Evolutionary conservation across 1,139 yeast species (phyloP).

Genomic region (Kluyveromyces sp.): DNA sequence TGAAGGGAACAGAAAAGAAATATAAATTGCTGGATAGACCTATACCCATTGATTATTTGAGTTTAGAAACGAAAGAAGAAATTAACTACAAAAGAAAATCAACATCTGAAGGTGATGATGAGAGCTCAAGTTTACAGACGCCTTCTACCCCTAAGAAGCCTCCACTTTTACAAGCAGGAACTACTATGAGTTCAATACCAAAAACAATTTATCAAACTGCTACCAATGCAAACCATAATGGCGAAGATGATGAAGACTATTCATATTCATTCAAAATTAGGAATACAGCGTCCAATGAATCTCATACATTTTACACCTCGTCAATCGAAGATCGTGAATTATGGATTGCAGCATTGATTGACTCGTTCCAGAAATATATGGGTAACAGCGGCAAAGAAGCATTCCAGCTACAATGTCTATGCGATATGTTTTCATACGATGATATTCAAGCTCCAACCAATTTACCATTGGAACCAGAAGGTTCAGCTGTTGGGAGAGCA

Average conservation of each 20-base stretch:
- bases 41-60: conserved; percentile 51
- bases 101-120: conserved; percentile 1
- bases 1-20: conserved; percentile 19
- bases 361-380: conserved; percentile 49
- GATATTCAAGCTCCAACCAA: conserved; percentile 44
- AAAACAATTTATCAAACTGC: conserved; percentile 12
- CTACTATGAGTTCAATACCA: conserved; percentile 13
- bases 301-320: conserved; percentile 52
- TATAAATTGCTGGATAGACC: conserved; percentile 50
- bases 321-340: conserved; percentile 45
- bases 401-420: conserved; percentile 44
- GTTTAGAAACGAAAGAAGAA: conserved; percentile 39
- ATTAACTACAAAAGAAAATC: background rate
- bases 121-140: conserved; percentile 15
- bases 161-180: conserved; percentile 16
- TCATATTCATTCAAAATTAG: conserved; percentile 40
- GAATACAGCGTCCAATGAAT: conserved; percentile 42
- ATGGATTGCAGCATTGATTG: conserved; percentile 53
- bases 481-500: conserved; percentile 54
- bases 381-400: conserved; percentile 45
- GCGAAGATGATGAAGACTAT: conserved; percentile 20
- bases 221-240: conserved; percentile 14
- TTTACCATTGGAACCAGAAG: conserved; percentile 53
- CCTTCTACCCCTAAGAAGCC: conserved; percentile 22
- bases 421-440: conserved; percentile 63